Conservation (phyloP, 2,329 filamentous ascomycete genomes). For the Xylariaceae sp. region DNA sequence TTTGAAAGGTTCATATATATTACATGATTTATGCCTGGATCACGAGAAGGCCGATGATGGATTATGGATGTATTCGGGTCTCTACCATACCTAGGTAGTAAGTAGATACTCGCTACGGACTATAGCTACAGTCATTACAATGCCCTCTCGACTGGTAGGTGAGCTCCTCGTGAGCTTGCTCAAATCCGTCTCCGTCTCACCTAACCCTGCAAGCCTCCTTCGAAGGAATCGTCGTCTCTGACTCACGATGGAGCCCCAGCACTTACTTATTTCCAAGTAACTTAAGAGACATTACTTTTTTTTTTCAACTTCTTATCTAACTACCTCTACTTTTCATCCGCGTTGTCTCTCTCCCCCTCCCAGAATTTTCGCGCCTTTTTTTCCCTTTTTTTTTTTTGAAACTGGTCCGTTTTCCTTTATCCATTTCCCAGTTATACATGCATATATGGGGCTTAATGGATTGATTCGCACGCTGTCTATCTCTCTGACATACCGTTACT, state of each 20-base stretch:
- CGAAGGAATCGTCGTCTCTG: conserved; percentile 5
- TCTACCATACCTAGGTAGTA: background rate
- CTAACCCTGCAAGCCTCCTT: conserved; percentile 12
- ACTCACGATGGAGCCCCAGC: conserved; percentile 15
- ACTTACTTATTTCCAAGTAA: conserved; percentile 2
- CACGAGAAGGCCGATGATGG: background rate
- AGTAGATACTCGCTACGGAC: too few species aligned
- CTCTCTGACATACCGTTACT: conserved; percentile 7
- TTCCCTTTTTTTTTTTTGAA: too few species aligned
- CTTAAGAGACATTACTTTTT: background rate
- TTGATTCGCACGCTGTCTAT: conserved; percentile 1
- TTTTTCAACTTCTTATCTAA: background rate
- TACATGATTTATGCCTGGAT: background rate
- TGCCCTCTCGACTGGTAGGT: too few species aligned
- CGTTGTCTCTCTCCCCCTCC: too few species aligned
- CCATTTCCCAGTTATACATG: too few species aligned
- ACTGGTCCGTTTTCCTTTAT: too few species aligned
- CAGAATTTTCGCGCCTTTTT: too few species aligned
- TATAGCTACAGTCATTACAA: too few species aligned
- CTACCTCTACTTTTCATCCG: too few species aligned
- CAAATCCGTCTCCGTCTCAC: background rate
- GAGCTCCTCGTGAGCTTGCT: background rate
- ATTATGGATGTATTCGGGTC: background rate
- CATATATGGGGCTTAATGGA: too few species aligned
- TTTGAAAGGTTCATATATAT: background rate